These are phyloP conservation scores for Biscogniauxia sp. DNA, from an alignment of 2,329 filamentous ascomycete species.

Conservation along the genomic window DNA sequence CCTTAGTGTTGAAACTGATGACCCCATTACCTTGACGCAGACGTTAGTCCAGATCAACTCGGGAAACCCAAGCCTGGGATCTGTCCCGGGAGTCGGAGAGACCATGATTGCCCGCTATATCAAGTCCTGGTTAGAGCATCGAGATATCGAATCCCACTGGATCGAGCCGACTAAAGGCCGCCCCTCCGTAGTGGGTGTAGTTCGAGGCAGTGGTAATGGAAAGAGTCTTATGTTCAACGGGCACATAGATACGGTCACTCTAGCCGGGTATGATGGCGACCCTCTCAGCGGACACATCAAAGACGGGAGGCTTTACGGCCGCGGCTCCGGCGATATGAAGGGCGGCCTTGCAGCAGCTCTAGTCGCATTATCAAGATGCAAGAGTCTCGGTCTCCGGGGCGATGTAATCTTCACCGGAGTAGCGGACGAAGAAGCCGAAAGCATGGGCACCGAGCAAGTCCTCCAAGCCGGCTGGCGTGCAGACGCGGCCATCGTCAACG, in stretches of 20 bases:
- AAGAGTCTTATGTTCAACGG: constrained; percentile 52
- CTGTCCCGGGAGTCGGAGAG: constrained; percentile 44
- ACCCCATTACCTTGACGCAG: constrained; percentile 42
- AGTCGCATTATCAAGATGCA: constrained; percentile 38
- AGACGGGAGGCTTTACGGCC: constrained; percentile 42
- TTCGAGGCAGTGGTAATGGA: constrained; percentile 45
- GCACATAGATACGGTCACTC: constrained; percentile 51
- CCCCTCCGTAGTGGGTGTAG: constrained; percentile 49
- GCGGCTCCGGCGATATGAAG: constrained; percentile 53
- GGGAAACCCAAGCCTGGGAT: constrained; percentile 43
- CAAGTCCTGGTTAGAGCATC: constrained; percentile 48
- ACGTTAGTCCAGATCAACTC: constrained; percentile 49
- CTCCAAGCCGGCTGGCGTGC: constrained; percentile 51
- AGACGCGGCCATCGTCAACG: constrained; percentile 49
- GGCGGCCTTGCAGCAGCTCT: constrained; percentile 47
- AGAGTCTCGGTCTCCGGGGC: constrained; percentile 37
- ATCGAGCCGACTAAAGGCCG: constrained; percentile 45
- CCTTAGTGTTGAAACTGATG: constrained; percentile 37
- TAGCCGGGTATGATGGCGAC: constrained; percentile 44
- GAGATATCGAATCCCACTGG: constrained; percentile 49
- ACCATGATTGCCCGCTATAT: constrained; percentile 45
- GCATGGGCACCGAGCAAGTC: constrained; percentile 50
- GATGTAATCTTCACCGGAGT: constrained; percentile 54
- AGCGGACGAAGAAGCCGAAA: constrained; percentile 51
- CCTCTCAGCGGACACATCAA: constrained; percentile 42